A percentile compares a stretch with the other conserved stretches of the same genome.
These are phyloP conservation scores for Cyanidiococcus yangmingshanensis DNA, from an alignment of 23 red algal genomes.

Conservation along the genomic window DNA sequence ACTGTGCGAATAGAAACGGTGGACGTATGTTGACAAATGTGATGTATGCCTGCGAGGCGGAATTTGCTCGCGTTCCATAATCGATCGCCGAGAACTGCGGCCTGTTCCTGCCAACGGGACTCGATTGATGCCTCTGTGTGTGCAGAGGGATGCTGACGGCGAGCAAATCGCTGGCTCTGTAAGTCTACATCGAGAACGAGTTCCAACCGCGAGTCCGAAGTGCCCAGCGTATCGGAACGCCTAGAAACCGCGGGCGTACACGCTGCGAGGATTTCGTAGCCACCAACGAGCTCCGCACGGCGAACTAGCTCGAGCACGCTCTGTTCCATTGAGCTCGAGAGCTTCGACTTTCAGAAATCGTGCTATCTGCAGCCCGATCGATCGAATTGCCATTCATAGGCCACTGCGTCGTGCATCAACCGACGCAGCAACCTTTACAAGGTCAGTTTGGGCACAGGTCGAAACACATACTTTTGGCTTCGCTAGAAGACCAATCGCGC, in stretches of 20 bases:
- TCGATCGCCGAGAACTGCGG: not conserved
- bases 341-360: not conserved
- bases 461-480: no score
- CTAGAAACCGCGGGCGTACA: not conserved
- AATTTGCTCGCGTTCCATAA: conserved; percentile 19
- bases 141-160: conserved; percentile 5
- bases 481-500: no score
- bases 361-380: no score
- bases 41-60: not conserved
- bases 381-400: no score
- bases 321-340: not conserved
- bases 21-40: not conserved
- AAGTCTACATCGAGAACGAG: not conserved
- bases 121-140: not conserved
- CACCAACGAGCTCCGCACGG: not conserved
- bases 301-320: not conserved
- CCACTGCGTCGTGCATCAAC: no score
- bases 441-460: no score
- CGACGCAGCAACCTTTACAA: no score
- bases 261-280: not conserved
- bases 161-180: not conserved
- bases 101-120: not conserved
- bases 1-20: not conserved
- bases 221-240: not conserved
- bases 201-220: not conserved